These are phyloP conservation scores for Circinella umbellata DNA, from an alignment of 371 early-diverging fungal species.

Conservation along the genomic window DNA sequence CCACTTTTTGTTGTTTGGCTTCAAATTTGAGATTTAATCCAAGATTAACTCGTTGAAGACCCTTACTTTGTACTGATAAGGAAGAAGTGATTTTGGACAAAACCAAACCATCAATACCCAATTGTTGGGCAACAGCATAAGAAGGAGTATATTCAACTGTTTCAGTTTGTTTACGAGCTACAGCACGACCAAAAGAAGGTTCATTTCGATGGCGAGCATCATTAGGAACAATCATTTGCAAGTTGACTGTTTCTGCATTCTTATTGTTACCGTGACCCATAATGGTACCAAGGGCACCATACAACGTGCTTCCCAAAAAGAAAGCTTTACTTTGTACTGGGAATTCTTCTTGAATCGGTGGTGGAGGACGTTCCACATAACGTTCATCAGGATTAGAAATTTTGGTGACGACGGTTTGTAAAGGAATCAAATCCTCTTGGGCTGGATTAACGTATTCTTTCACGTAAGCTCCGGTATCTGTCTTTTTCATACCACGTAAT, in stretches of 20 bases:
- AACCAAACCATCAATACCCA: slow-evolving; percentile 64
- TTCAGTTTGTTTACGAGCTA: slow-evolving; percentile 47
- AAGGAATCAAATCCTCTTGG: slow-evolving; percentile 66
- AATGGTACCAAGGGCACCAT: slow-evolving; percentile 82
- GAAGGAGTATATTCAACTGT: slow-evolving; percentile 65
- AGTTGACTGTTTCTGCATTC: slow-evolving; percentile 41
- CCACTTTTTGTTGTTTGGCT: slow-evolving; percentile 79
- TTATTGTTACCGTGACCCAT: slow-evolving; percentile 53
- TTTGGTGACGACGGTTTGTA: slow-evolving; percentile 71
- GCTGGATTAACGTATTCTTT: slow-evolving; percentile 80
- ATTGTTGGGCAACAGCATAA: slow-evolving; percentile 64
- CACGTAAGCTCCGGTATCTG: slow-evolving; percentile 80
- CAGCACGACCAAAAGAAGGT: slow-evolving; percentile 61
- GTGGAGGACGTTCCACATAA: slow-evolving; percentile 61
- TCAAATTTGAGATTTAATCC: slow-evolving; percentile 94
- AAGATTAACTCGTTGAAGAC: slow-evolving; percentile 69
- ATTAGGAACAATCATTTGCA: slow-evolving; percentile 49
- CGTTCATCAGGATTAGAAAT: slow-evolving; percentile 76
- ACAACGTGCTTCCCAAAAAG: slow-evolving; percentile 70
- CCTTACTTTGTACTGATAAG: slow-evolving; percentile 65
- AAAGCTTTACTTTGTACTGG: slow-evolving; percentile 72
- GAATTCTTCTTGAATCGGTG: slow-evolving; percentile 65
- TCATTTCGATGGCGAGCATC: slow-evolving; percentile 39
- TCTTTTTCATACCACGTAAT: slow-evolving; percentile 74
- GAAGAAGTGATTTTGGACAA: slow-evolving; percentile 87